Evolutionary conservation across 352 stramenopile genomes (phyloP).

Genomic region (Pythium oligandrum): DNA sequence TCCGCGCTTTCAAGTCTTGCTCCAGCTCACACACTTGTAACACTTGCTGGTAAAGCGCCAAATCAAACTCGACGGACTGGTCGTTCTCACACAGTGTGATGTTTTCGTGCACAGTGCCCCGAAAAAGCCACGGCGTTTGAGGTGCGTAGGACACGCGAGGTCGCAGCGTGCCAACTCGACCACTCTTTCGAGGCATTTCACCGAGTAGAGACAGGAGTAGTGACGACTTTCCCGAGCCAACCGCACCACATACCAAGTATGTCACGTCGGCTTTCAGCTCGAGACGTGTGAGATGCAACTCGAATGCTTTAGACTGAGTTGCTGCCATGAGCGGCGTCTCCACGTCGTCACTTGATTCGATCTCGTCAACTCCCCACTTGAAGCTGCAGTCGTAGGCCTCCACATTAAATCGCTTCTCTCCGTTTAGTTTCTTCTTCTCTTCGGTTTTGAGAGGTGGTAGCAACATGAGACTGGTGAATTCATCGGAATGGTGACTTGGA

Average conservation of each 20-base stretch:
- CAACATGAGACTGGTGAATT: no score
- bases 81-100: conserved; percentile 42
- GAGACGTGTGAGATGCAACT: conserved; percentile 42
- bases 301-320: conserved; percentile 19
- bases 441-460: conserved; percentile 1
- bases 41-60: conserved; percentile 37
- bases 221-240: conserved; percentile 95
- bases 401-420: conserved; percentile 9
- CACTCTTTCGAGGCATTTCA: conserved; percentile 86
- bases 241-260: conserved; percentile 79
- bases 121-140: conserved; percentile 77
- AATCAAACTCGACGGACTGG: conserved; percentile 21
- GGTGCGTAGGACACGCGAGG: conserved; percentile 54
- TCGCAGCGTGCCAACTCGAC: conserved; percentile 15
- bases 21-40: conserved; percentile 71
- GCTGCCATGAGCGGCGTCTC: conserved; percentile 10
- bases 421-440: conserved; percentile 1
- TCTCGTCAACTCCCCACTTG: conserved; percentile 14
- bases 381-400: conserved; percentile 27
- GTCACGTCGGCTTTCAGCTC: conserved; percentile 27
- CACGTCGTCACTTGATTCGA: not conserved
- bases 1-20: conserved; percentile 44
- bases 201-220: conserved; percentile 93
- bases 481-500: not conserved
- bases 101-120: conserved; percentile 51